Evolutionary conservation across 768 basidiomycete species (phyloP), one percentile per base, ranked within the genome.

Genomic region (Psilocybe sp.): DNA sequence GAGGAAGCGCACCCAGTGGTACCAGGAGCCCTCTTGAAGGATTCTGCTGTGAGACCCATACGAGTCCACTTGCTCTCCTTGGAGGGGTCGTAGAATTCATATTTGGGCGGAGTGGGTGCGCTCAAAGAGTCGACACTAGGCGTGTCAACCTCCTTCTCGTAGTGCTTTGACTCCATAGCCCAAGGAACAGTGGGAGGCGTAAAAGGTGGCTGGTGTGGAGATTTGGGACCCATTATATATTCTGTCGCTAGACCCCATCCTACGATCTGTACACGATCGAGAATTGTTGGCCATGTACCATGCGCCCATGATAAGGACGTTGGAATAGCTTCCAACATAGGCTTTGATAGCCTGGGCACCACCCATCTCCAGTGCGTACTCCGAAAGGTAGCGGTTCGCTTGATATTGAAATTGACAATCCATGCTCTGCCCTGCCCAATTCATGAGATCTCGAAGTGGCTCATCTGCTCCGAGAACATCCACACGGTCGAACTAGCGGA

Each of bases 11-110:
- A 77, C 75, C 70, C 74, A 50, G 75, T 77, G 12, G 69, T 69
- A 42, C 71, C 74, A 33, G 74, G 75, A 41, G 75, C 74, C 35
- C 75, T 67, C 53, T 75, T 77, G 62, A 77, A 75, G 58, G 70
- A 73, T 63, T 77, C 75, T 5, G 59, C 56, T 16, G 59, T 64
- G 40, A 77, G 54, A 45, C 75, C 75, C 13, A 73, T 16, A 34
- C 75, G 74, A 18, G 75, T 77, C 73, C 43, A 31, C 18, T 32
- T 28, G 15, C 16, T 33, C 43, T 34, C 32, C 32, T 34, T 16
- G 32, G 32, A 31, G 15, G 28, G 28, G 42, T 32, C 42, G 15
- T 44, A 44, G 15, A 11, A 44, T 34, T 34, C 32, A 31, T 15
- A 31, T 14, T 43, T 43, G 11, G 41, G 41, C 5, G 18, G 8